Evolutionary conservation across 78 protist genomes (phyloP).

Genomic region (Anaeramoeba ignava): DNA sequence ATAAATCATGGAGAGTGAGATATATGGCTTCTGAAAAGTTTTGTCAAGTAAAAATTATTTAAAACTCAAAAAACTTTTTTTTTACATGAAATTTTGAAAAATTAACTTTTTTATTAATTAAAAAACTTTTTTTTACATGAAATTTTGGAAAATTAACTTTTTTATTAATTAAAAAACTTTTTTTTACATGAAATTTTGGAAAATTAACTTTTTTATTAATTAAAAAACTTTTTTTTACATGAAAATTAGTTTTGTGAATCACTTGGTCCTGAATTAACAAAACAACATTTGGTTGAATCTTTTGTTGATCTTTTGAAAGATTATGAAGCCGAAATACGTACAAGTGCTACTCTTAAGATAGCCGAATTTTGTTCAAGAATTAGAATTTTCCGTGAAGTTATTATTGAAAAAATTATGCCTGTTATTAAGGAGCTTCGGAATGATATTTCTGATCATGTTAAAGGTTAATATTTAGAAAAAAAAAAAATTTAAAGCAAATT

Average conservation of each 20-base stretch:
- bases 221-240: no score
- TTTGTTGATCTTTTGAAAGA: not conserved
- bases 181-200: not conserved
- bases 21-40: not conserved
- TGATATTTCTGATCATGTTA: not conserved
- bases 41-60: not conserved
- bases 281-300: not conserved
- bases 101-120: not conserved
- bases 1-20: not conserved
- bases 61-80: no score
- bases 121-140: not conserved
- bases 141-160: not conserved
- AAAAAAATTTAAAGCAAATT: not conserved
- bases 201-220: not conserved
- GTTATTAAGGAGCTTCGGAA: not conserved
- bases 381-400: not conserved
- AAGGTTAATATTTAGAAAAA: not conserved
- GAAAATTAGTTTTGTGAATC: not conserved
- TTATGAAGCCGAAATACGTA: not conserved
- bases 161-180: not conserved
- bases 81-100: not conserved
- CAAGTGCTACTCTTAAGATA: not conserved
- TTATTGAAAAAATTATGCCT: not conserved
- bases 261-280: not conserved
- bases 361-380: not conserved